Evolutionary conservation across 768 basidiomycete genomes (phyloP), one percentile per base, ranked within the genome.

Genomic region (Kwoniella dendrophila): DNA sequence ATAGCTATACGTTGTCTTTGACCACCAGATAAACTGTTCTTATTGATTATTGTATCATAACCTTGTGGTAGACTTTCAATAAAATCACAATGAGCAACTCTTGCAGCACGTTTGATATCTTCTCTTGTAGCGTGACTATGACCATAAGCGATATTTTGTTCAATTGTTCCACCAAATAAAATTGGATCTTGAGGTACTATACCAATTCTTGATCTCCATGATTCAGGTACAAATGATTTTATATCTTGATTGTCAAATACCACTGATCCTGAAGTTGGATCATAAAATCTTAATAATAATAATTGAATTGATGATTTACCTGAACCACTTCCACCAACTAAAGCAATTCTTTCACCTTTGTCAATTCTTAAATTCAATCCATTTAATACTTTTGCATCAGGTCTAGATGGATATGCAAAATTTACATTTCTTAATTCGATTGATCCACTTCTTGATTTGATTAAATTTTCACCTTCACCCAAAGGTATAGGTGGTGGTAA

Each of bases 291-390:
- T 56, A 94, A 79, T 29, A 94, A 83, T n/a, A 97, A 83, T 11
- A 90, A 87, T 70, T 94, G 91, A 40, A 94, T 83, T 2, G 91
- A 93, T 4, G 90, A 92, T 81, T 97, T 97, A 56, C 94, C 94
- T 45, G 90, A 87, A 6, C 94, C 94, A 69, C 90, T 93, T 77
- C 86, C 86, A 10, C 94, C 94, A 14, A 95, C 92, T 60, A 95
- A 85, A n/a, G 90, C 92, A 43, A 93, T 86, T 67, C 90, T 90
- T 78, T 92, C 88, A 18, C 93, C 94, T 33, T 90, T 85, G 26
- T 84, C 83, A 64, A 96, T 82, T 56, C 90, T 86, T 33, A 97
- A 82, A 70, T 90, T 84, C 68, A 97, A 86, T 18, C 89, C 86
- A 53, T 89, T 86, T 50, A 96, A 80, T 34, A 97, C 88, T 53